A percentile compares a stretch with the other conserved stretches of the same genome.
Conservation (phyloP, 2,329 filamentous ascomycete genomes). For the Alternaria solani region DNA sequence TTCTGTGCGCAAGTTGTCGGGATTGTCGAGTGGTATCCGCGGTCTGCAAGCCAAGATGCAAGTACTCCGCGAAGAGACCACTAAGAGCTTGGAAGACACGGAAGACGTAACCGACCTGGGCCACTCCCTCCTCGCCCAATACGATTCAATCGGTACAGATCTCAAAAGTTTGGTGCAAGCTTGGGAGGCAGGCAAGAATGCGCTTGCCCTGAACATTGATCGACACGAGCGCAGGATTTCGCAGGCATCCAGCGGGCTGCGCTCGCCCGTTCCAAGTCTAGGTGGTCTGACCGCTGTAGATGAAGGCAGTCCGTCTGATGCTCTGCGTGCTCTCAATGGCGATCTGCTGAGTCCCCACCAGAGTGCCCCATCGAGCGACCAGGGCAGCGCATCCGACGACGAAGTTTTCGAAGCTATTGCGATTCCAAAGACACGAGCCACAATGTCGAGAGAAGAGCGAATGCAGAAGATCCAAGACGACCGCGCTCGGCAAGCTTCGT, state of each 20-base stretch:
- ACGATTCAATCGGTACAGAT: conserved; percentile 92
- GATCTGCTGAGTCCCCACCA: conserved; percentile 62
- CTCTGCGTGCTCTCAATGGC: conserved; percentile 80
- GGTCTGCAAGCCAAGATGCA: conserved; percentile 95
- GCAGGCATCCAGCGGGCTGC: conserved; percentile 58
- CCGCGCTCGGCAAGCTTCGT: conserved; percentile 73
- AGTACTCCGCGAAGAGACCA: conserved; percentile 87
- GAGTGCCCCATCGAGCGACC: conserved; percentile 53
- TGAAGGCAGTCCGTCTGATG: conserved; percentile 68
- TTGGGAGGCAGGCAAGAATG: conserved; percentile 73
- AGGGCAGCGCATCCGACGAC: conserved; percentile 66
- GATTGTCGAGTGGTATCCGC: conserved; percentile 87
- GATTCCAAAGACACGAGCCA: conserved; percentile 70
- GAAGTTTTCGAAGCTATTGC: conserved; percentile 94
- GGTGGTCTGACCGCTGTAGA: conserved; percentile 68
- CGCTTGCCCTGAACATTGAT: conserved; percentile 81
- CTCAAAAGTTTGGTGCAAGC: conserved; percentile 67
- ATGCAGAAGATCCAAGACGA: conserved; percentile 90
- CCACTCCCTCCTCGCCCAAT: conserved; percentile 82
- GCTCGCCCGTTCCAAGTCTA: conserved; percentile 63
- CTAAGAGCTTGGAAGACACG: conserved; percentile 77
- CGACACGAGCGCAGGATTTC: conserved; percentile 72
- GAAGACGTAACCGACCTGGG: conserved; percentile 75
- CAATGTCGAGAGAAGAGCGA: conserved; percentile 83
- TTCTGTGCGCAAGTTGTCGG: conserved; percentile 87